Evolutionary conservation across 768 basidiomycete species (phyloP).

Genomic region (Mycena kentingensis): DNA sequence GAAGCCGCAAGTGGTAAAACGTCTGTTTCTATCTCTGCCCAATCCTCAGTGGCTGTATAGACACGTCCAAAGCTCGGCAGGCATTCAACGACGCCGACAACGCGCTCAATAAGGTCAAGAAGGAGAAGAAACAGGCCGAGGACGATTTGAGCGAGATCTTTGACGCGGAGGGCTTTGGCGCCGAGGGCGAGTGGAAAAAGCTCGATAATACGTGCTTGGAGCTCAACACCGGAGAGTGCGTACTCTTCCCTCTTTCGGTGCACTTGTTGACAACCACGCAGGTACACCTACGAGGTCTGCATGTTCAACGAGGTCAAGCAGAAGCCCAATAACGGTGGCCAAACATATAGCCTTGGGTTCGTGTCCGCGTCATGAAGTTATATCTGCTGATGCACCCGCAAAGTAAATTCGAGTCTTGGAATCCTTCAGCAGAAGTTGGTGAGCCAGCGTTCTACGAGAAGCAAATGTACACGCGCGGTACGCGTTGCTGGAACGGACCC

Average conservation of each 20-base stretch:
- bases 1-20: constrained; percentile 44
- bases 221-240: constrained; percentile 88
- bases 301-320: constrained; percentile 88
- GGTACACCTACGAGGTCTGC: constrained; percentile 94
- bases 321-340: constrained; percentile 80
- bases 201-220: constrained; percentile 79
- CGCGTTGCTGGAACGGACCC: constrained; percentile 97
- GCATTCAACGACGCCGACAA: constrained; percentile 65
- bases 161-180: constrained; percentile 64
- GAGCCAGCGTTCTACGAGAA: constrained; percentile 75
- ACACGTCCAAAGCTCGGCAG: constrained; percentile 63
- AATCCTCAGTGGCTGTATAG: constrained; percentile 31
- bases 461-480: constrained; percentile 81
- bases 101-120: constrained; percentile 51
- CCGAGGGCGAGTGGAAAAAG: constrained; percentile 94
- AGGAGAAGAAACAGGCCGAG: constrained; percentile 55
- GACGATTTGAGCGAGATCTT: constrained; percentile 69
- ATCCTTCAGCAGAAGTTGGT: constrained; percentile 62
- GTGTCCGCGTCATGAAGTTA: too few species aligned
- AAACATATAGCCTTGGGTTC: constrained; percentile 80
- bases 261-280: constrained; percentile 30
- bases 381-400: background rate
- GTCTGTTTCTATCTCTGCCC: background rate
- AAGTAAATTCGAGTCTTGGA: constrained; percentile 83
- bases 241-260: constrained; percentile 21